Evolutionary conservation across 2,329 filamentous ascomycete genomes (phyloP).

Genomic region (Cordyceps javanica): DNA sequence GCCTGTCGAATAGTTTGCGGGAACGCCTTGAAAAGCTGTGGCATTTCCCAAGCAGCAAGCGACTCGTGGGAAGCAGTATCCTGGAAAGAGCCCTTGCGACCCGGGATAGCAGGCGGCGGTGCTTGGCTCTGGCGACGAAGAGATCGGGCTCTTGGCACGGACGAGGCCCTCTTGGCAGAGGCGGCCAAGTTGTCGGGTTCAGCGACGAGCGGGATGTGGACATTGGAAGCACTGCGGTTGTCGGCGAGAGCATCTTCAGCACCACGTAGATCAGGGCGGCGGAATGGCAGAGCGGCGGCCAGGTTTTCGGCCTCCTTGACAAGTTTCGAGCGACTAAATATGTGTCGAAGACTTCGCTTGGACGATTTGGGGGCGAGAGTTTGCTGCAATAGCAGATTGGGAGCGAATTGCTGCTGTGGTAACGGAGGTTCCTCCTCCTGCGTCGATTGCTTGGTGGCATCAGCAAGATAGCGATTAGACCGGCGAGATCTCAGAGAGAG

Average conservation of each 20-base stretch:
- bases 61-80: conserved; percentile 22
- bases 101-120: not conserved
- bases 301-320: not conserved
- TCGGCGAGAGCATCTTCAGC: not conserved
- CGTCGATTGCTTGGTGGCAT: conserved; percentile 4
- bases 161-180: not conserved
- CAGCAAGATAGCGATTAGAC: not conserved
- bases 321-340: conserved; percentile 14
- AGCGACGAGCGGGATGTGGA: not conserved
- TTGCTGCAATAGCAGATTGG: not conserved
- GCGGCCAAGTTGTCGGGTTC: not conserved
- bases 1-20: conserved; percentile 75
- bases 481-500: conserved; percentile 12
- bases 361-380: not conserved
- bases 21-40: conserved; percentile 81
- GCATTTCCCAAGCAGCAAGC: conserved; percentile 54
- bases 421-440: not conserved
- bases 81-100: conserved; percentile 5
- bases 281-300: not conserved
- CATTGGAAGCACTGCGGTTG: not conserved
- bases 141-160: conserved; percentile 1
- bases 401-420: not conserved
- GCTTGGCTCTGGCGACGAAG: conserved; percentile 1
- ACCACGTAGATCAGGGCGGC: not conserved
- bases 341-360: conserved; percentile 10